Base-by-base conservation (phyloP, 148 eudicot genomes). In the Nepenthes gracilis region DNA sequence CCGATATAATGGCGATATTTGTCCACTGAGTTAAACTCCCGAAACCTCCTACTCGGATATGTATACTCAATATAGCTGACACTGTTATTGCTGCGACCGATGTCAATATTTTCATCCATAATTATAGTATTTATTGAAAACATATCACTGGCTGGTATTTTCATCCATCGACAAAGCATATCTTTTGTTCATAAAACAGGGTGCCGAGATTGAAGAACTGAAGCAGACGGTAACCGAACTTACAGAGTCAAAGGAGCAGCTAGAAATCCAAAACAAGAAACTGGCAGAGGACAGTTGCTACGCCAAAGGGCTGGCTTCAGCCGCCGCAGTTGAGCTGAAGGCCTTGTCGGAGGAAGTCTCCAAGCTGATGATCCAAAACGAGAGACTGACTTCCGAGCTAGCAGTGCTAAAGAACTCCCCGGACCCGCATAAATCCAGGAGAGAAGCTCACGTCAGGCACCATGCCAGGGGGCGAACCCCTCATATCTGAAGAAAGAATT, bases 291-390 rank as follows among this genome's bases (percentile, higher is more conserved):
- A 93, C 67, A 86, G 99, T 60, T 78, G 95, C 55, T 93, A 93
- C 68, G 99, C 99, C 49, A 93, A 93, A 83, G 99, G 96, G 23
- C 68, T 93, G 63, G 99, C 99, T 61, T 93, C 99, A 43, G 99
- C 99, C 2, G 99, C 99, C 56, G 99, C 99, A 51, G 99, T 88
- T 12, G 96, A 93, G 72, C 67, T 93, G 47, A 93, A 93, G 78
- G 95, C 96, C 7, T 72, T 93, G 56, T 93, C 99, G 2, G 99
- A 93, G 70, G 99, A 93, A 80, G 96, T 93, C 49, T 58, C 96
- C 37, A 93, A 93, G 74, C 80, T 93, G 37, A 88, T 93, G 99
- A 86, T 84, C 67, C 96, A 86, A 34, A 93, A 93, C 38, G 96
- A 88, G 62, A 77, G 68, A 72, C 78, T 93, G 51, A 48, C 87